Evolutionary conservation across 768 basidiomycete species (phyloP).

Genomic region (Termitomyces eurrhizus): DNA sequence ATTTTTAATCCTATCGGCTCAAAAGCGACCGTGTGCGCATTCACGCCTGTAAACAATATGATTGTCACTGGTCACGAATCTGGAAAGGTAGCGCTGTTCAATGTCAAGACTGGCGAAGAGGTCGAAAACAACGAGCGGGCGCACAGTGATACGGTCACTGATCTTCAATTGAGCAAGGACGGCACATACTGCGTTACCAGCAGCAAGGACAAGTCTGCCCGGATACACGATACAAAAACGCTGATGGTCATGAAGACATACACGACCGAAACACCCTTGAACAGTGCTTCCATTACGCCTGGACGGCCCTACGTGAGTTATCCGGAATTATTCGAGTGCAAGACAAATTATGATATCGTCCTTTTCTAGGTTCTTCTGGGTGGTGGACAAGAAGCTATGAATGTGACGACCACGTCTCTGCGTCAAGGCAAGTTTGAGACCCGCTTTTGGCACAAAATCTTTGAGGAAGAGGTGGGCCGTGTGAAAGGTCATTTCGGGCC

Average conservation of each 20-base stretch:
- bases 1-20: slow-evolving; percentile 89
- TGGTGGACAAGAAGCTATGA: slow-evolving; percentile 98
- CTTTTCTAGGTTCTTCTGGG: slow-evolving; percentile 73
- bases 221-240: slow-evolving; percentile 88
- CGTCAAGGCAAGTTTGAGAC: slow-evolving; percentile 98
- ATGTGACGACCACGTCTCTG: slow-evolving; percentile 89
- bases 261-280: slow-evolving; percentile 90
- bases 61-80: slow-evolving; percentile 96
- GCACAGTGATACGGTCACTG: slow-evolving; percentile 84
- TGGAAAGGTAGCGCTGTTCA: slow-evolving; percentile 91
- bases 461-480: slow-evolving; percentile 95
- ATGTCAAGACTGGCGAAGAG: slow-evolving; percentile 85
- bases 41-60: slow-evolving; percentile 70
- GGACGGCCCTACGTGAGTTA: slow-evolving; percentile 73
- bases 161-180: slow-evolving; percentile 88
- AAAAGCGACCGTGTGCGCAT: slow-evolving; percentile 96
- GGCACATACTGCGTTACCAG: slow-evolving; percentile 94
- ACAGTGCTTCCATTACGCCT: slow-evolving; percentile 87
- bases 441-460: slow-evolving; percentile 95
- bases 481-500: slow-evolving; percentile 98
- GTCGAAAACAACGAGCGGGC: slow-evolving; percentile 80
- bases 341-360: not conserved
- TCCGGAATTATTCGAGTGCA: not conserved
- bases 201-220: slow-evolving; percentile 94
- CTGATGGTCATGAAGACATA: slow-evolving; percentile 91